Evolutionary conservation across 495 filamentous ascomycete genomes (phyloP).

Genomic region (Penicillium lagena): DNA sequence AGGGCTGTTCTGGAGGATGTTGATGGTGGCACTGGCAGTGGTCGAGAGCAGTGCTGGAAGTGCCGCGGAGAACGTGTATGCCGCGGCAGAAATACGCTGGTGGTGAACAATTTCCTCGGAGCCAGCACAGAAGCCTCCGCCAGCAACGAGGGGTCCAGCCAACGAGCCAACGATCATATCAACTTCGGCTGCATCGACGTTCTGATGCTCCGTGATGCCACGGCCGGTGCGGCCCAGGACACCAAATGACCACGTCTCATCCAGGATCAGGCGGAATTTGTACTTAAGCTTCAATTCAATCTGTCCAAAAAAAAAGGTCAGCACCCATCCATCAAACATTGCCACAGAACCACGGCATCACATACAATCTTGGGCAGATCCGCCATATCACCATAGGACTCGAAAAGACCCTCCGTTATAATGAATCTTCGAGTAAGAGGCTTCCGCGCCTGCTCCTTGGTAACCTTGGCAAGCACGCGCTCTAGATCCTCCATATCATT

Average conservation of each 20-base stretch:
- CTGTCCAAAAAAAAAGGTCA: slow-evolving; percentile 26
- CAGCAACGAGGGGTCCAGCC: slow-evolving; percentile 81
- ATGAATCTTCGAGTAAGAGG: slow-evolving; percentile 90
- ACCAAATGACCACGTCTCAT: slow-evolving; percentile 96
- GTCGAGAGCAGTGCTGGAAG: slow-evolving; percentile 89
- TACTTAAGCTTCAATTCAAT: slow-evolving; percentile 88
- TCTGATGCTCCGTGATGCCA: slow-evolving; percentile 90
- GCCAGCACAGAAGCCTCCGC: slow-evolving; percentile 93
- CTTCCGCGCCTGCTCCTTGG: slow-evolving; percentile 80
- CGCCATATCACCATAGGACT: slow-evolving; percentile 79
- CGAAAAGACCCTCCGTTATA: slow-evolving; percentile 92
- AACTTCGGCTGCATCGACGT: slow-evolving; percentile 82
- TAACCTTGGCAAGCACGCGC: slow-evolving; percentile 74
- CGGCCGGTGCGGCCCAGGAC: slow-evolving; percentile 85
- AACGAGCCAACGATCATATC: slow-evolving; percentile 97
- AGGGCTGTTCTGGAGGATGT: slow-evolving; percentile 74
- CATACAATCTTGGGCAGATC: slow-evolving; percentile 80
- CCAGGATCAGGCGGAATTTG: slow-evolving; percentile 95
- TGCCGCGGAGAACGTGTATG: slow-evolving; percentile 93
- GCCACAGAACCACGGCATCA: not conserved
- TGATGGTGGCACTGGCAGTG: slow-evolving; percentile 85
- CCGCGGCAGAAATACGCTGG: slow-evolving; percentile 81
- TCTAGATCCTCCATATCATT: slow-evolving; percentile 94
- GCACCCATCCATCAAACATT: not conserved
- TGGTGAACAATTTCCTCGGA: slow-evolving; percentile 87